phyloP scores from a whole-genome alignment of 2,329 filamentous ascomycete species.

The Colletotrichum sp. region DNA sequence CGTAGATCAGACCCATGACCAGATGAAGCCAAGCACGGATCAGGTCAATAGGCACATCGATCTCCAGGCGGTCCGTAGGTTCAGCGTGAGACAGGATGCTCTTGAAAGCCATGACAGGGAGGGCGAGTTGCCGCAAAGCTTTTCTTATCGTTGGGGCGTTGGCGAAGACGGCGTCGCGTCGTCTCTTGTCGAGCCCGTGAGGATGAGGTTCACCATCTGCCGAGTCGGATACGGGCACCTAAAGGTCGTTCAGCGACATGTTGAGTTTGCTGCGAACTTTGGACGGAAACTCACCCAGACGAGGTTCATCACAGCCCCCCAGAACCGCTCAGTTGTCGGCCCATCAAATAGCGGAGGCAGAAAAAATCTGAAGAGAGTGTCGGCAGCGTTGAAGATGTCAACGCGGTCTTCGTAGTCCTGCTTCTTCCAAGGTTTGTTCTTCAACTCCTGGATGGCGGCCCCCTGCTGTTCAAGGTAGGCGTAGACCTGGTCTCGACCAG shows the following conservation, averaged over 20 bases:
- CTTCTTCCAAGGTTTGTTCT: conserved; percentile 18
- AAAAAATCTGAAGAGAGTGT: conserved; percentile 46
- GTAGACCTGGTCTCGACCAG: conserved; percentile 31
- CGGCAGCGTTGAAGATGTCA: conserved; percentile 45
- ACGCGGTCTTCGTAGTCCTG: conserved; percentile 37
- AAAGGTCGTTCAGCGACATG: background rate
- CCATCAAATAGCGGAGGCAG: conserved; percentile 39
- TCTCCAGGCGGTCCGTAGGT: conserved; percentile 15
- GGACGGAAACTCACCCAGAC: conserved; percentile 28
- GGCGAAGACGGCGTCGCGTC: background rate
- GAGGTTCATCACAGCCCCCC: conserved; percentile 42
- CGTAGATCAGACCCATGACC: conserved; percentile 39
- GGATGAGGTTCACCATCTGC: background rate
- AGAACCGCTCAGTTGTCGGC: conserved; percentile 45
- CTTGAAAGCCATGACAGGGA: conserved; percentile 23
- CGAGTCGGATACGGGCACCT: background rate
- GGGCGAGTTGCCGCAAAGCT: conserved; percentile 13
- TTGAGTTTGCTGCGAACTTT: no score
- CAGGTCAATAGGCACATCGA: conserved; percentile 40
- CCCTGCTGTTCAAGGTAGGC: conserved; percentile 22
- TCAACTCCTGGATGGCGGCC: background rate
- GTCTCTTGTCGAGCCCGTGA: background rate
- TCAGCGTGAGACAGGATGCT: conserved; percentile 24
- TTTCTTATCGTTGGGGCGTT: conserved; percentile 15
- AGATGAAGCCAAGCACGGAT: conserved; percentile 47